Conservation (phyloP, 2,329 filamentous ascomycete species). For the Catunica adiposa region DNA sequence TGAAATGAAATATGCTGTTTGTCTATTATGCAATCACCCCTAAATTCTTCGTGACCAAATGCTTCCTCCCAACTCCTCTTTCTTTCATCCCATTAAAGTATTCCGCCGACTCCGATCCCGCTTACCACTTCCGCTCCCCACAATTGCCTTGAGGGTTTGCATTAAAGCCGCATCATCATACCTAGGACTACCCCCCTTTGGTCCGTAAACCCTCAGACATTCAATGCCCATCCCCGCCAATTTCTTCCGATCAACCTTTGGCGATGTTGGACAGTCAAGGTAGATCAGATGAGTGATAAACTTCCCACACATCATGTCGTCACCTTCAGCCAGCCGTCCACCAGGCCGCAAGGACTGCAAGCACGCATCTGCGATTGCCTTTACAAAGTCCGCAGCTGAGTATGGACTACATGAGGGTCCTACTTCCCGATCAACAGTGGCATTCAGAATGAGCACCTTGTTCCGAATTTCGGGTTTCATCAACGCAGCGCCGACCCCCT, state of each 20-base stretch:
- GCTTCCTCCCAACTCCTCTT: not conserved
- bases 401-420: constrained; percentile 50
- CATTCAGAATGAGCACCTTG: constrained; percentile 76
- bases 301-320: constrained; percentile 33
- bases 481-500: constrained; percentile 50
- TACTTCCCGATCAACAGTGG: constrained; percentile 71
- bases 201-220: constrained; percentile 59
- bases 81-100: constrained; percentile 20
- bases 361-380: constrained; percentile 59
- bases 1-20: too few species aligned
- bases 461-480: constrained; percentile 31
- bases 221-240: constrained; percentile 57
- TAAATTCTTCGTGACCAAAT: too few species aligned
- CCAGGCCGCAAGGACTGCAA: constrained; percentile 44
- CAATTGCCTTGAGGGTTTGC: constrained; percentile 60
- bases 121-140: constrained; percentile 38
- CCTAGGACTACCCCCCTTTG: constrained; percentile 35
- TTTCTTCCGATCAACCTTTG: constrained; percentile 49
- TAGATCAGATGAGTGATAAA: constrained; percentile 80
- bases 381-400: constrained; percentile 65
- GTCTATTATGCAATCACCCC: too few species aligned
- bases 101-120: constrained; percentile 28
- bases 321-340: constrained; percentile 17
- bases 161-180: constrained; percentile 64
- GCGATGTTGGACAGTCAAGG: constrained; percentile 53